Base-by-base conservation (phyloP, 176 grass and related monocot genomes). In the Oryza brachyantha region DNA sequence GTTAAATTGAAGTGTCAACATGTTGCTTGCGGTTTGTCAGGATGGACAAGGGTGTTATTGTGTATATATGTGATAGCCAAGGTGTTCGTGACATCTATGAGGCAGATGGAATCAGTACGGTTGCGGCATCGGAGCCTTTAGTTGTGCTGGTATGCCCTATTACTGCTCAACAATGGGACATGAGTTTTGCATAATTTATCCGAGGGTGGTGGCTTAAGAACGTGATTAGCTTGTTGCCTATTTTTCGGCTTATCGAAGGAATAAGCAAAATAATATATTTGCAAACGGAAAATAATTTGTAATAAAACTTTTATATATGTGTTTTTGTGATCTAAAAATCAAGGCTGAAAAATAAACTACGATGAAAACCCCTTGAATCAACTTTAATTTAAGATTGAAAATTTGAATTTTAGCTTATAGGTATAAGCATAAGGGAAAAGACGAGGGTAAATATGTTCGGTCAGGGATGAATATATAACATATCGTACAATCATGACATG, bases 11-110 rank as follows among this genome's bases (percentile, higher is more conserved):
- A 55, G 14, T 64, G 28, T 62, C 36, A 7, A 24, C 24, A 13
- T 66, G 48, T 41, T 81, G 55, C 24, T 78, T 41, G 22, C 70
- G 3, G 26, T 66, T 88, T 72, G 4, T 25, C 60, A 99, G 96
- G 92, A 92, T 99, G 88, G 92, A 95, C 78, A 99, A 99, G 90
- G 96, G 96, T 39, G 86, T 95, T 43, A 99, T 99, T 85, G 96
- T 93, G 1, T 99, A 99, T 79, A 95, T 99, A 89, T 95, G 92
- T 10, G 96, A 99, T 66, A 95, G 84, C 40, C 83, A 69, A 61
- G 96, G 92, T 22, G 86, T 99, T 64, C 92, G 92, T 85, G 96
- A 99, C 75, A 99, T 99, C 77, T 99, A 99, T 38, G 96, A 99
- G 81, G 92, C 96, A 72, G 92, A 99, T 87, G 96, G 96, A 46